Conservation (phyloP, 805 yeast species). For the Metschnikowia gelsemii region DNA sequence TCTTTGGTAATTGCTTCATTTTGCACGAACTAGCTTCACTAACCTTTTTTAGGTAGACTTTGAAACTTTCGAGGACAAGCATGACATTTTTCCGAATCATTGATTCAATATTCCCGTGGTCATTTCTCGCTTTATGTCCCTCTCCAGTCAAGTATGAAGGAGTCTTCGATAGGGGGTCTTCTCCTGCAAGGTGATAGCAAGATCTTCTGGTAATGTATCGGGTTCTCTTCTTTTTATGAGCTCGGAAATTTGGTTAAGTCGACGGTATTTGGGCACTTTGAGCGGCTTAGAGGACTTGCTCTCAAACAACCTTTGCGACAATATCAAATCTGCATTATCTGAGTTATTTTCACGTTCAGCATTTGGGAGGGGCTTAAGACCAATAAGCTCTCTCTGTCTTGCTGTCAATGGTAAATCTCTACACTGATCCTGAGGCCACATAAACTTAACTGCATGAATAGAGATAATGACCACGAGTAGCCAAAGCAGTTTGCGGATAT, state of each 20-base stretch:
- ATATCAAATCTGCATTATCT: constrained; percentile 21
- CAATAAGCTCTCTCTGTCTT: constrained; percentile 47
- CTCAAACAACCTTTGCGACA: constrained; percentile 26
- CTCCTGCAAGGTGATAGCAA: constrained; percentile 10
- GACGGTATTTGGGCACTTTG: constrained; percentile 24
- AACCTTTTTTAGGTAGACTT: no score
- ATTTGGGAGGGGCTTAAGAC: constrained; percentile 27
- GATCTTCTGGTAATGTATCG: constrained; percentile 5
- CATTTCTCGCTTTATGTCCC: background rate
- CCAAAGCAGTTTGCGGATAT: constrained; percentile 16
- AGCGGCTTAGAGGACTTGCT: constrained; percentile 13
- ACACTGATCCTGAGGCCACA: constrained; percentile 49
- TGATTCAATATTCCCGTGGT: background rate
- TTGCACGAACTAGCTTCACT: no score
- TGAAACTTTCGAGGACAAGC: no score
- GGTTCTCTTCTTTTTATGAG: constrained; percentile 2
- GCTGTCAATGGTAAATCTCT: constrained; percentile 49
- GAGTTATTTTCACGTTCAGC: constrained; percentile 13
- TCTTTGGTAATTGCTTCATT: no score
- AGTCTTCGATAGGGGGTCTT: constrained; percentile 10
- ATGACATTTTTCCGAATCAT: background rate
- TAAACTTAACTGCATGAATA: constrained; percentile 27
- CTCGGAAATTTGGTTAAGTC: constrained; percentile 13
- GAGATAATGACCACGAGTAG: constrained; percentile 27
- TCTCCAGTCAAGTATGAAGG: background rate